phyloP scores from a whole-genome alignment of 2,329 filamentous ascomycete species.

The Fusarium sp. region DNA sequence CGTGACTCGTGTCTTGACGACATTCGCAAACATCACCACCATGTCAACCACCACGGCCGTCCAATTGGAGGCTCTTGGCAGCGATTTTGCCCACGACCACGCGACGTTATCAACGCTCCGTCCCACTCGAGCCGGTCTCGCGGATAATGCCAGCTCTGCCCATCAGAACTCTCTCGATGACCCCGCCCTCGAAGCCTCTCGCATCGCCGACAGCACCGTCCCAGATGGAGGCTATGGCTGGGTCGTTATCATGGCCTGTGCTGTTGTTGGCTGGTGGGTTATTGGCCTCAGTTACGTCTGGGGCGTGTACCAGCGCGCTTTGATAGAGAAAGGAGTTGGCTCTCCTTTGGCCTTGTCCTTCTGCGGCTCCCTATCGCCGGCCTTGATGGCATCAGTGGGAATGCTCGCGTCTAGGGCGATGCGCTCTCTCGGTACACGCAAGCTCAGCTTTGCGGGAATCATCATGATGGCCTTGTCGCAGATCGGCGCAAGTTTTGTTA shows the following conservation, averaged over 20 bases:
- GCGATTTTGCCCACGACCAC: conserved; percentile 12
- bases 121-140: conserved; percentile 20
- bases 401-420: conserved; percentile 34
- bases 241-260: conserved; percentile 47
- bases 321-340: conserved; percentile 64
- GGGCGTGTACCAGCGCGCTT: conserved; percentile 73
- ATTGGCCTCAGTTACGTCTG: conserved; percentile 72
- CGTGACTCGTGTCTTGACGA: too few species aligned
- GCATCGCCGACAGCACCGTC: conserved; percentile 40
- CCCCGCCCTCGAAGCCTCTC: conserved; percentile 41
- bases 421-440: conserved; percentile 29
- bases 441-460: conserved; percentile 18
- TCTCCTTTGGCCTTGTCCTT: conserved; percentile 70
- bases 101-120: conserved; percentile 19
- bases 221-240: conserved; percentile 52
- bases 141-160: neutral
- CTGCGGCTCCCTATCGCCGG: conserved; percentile 65
- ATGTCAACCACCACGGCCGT: conserved; percentile 38
- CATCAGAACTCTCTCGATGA: conserved; percentile 12
- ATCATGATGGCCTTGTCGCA: conserved; percentile 25
- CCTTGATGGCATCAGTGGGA: conserved; percentile 25
- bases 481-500: conserved; percentile 33
- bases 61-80: conserved; percentile 32
- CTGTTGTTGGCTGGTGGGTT: conserved; percentile 62
- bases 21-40: neutral